Evolutionary conservation across 116 monocot genomes (phyloP), one percentile per base, ranked within the genome.

Genomic region (Posidonia oceanica): DNA sequence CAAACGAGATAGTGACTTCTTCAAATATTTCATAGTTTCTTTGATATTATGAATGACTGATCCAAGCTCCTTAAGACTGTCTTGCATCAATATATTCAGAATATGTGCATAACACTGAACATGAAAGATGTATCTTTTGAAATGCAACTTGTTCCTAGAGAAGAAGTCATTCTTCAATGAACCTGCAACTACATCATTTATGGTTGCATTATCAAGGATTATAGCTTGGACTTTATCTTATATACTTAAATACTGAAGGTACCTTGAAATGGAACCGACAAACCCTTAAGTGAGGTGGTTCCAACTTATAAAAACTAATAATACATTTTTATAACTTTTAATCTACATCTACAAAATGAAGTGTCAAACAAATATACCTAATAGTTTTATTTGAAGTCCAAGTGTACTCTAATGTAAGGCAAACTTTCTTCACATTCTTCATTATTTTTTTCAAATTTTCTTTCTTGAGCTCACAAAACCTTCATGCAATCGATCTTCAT

Each of bases 21-120:
- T 68, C 68, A 53, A 68, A 38, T 63, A 63, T 39, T 63, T 63
- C 63, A 63, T 23, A 4, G 0, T 63, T 64, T 64, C 64, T 17
- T 11, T 13, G 14, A 64, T 64, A 40, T 40, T 64, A 23, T 53
- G 11, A 54, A 69, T 52, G 20, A 15, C 3, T n/a, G 20, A 15
- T 54, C 21, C 17, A 54, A 53, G 54, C n/a, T 53, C 36, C 36
- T 54, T 54, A 13, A 69, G 29, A 29, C 54, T 11, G 15, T 69
- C 53, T 12, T 36, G 69, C 21, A 52, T 52, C 68, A 68, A 40
- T 0, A 69, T 14, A 23, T 69, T 55, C 54, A 69, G 16, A 13
- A 69, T 36, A 16, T 36, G 15, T 39, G 13, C 63, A 39, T 3
- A 14, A 64, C 39, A 64, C 4, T 2, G 4, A 39, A 64, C 16